These are phyloP conservation scores for Phytophthora litchii DNA, from an alignment of 352 stramenopile species.

Conservation along the genomic window DNA sequence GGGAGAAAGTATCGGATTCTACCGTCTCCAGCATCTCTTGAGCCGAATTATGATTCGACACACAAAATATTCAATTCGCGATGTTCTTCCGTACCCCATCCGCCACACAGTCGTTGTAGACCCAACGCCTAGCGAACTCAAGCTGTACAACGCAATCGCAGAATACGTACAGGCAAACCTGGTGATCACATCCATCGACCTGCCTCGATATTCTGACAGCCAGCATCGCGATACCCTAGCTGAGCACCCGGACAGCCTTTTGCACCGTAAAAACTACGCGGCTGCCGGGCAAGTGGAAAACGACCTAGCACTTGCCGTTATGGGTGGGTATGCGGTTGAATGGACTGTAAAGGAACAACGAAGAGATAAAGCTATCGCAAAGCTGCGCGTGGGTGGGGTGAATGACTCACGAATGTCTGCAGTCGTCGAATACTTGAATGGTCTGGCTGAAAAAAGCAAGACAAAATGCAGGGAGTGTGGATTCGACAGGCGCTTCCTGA, in stretches of 20 bases:
- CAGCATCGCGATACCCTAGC: neutral
- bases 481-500: conserved; percentile 72
- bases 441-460: conserved; percentile 26
- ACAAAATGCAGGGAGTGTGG: conserved; percentile 74
- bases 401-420: conserved; percentile 27
- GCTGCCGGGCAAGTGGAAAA: conserved; percentile 45
- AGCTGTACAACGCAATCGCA: conserved; percentile 66
- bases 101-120: conserved; percentile 50
- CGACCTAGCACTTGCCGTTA: conserved; percentile 53
- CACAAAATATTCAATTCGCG: conserved; percentile 89
- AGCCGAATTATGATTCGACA: conserved; percentile 94
- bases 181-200: conserved; percentile 63
- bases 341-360: conserved; percentile 27
- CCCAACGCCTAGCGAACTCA: conserved; percentile 59
- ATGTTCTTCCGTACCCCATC: conserved; percentile 53
- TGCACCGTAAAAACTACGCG: conserved; percentile 63
- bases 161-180: conserved; percentile 56
- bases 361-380: conserved; percentile 50
- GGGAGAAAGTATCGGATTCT: conserved; percentile 48
- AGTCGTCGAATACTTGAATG: conserved; percentile 49
- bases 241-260: conserved; percentile 58
- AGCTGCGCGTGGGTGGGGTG: conserved; percentile 32
- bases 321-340: conserved; percentile 43
- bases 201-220: conserved; percentile 33
- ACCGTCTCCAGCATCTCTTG: conserved; percentile 81